These are phyloP conservation scores for Saccharomycopsis malanga DNA, from an alignment of 805 yeast genomes.

Conservation along the genomic window DNA sequence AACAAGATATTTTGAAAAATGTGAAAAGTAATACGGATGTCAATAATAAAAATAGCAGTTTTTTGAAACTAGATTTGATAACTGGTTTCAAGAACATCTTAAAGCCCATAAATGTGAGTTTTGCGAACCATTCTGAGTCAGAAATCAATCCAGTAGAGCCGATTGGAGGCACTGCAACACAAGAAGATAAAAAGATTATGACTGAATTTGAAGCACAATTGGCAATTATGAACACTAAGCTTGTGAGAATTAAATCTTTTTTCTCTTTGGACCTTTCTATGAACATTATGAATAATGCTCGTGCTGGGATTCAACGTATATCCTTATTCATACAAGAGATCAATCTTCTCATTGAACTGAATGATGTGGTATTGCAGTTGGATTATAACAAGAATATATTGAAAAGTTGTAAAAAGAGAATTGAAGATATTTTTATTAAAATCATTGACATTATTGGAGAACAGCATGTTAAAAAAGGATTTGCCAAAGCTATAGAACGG, in stretches of 20 bases:
- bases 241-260: slow-evolving; percentile 67
- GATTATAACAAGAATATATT: slow-evolving; percentile 26
- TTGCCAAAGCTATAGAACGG: slow-evolving; percentile 68
- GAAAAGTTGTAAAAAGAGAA: slow-evolving; percentile 35
- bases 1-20: slow-evolving; percentile 33
- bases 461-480: slow-evolving; percentile 79
- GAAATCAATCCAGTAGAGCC: no score
- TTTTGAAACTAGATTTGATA: slow-evolving; percentile 39
- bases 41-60: slow-evolving; percentile 32
- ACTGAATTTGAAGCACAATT: slow-evolving; percentile 76
- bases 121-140: not conserved
- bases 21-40: slow-evolving; percentile 24
- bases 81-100: slow-evolving; percentile 61
- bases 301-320: slow-evolving; percentile 54
- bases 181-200: slow-evolving; percentile 29
- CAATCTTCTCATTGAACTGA: slow-evolving; percentile 21
- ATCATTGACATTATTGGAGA: slow-evolving; percentile 56
- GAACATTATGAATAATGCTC: slow-evolving; percentile 61
- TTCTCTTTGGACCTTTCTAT: slow-evolving; percentile 78
- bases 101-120: slow-evolving; percentile 20
- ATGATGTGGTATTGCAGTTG: slow-evolving; percentile 29
- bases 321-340: slow-evolving; percentile 34
- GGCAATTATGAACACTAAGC: slow-evolving; percentile 65
- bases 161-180: not conserved
- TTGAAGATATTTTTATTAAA: slow-evolving; percentile 61